Conservation (phyloP, 805 yeast species). For the Jamesozyma rosinii region DNA sequence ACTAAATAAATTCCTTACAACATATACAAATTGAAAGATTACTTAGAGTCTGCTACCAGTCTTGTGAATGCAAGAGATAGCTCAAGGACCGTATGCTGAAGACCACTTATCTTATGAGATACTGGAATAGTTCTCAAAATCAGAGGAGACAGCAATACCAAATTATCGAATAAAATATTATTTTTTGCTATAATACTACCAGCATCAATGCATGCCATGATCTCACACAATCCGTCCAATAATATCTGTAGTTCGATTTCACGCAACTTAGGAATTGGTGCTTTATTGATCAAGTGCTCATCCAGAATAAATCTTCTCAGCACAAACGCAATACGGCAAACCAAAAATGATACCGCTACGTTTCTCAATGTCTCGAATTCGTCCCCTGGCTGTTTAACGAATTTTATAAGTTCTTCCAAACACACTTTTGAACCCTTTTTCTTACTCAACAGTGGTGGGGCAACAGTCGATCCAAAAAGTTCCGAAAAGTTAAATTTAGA, state of each 20-base stretch:
- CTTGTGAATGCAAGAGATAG: slow-evolving; percentile 24
- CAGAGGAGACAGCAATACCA: slow-evolving; percentile 23
- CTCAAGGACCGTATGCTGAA: slow-evolving; percentile 22
- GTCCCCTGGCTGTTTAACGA: slow-evolving; percentile 28
- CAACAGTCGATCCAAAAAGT: slow-evolving; percentile 56
- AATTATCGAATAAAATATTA: slow-evolving; percentile 7
- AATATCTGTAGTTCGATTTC: slow-evolving; percentile 48
- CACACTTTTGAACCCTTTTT: slow-evolving; percentile 46
- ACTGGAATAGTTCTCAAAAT: slow-evolving; percentile 28
- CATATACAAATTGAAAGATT: background rate
- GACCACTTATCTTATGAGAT: slow-evolving; percentile 26
- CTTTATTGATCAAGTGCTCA: slow-evolving; percentile 44
- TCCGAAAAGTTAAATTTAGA: slow-evolving; percentile 38
- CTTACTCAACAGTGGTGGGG: slow-evolving; percentile 37
- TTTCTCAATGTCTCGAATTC: slow-evolving; percentile 15
- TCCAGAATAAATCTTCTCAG: slow-evolving; percentile 59
- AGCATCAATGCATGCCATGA: slow-evolving; percentile 13
- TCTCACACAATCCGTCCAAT: slow-evolving; percentile 36
- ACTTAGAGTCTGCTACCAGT: slow-evolving; percentile 8
- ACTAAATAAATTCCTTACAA: too few species aligned
- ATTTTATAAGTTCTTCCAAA: slow-evolving; percentile 41
- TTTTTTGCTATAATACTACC: slow-evolving; percentile 1
- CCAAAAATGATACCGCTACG: slow-evolving; percentile 39
- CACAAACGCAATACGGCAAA: slow-evolving; percentile 50
- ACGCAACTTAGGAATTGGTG: slow-evolving; percentile 62